These are phyloP conservation scores for Asterella californica DNA, from an alignment of 225 moss, liverwort and hornwort species.

Conservation along the genomic window DNA sequence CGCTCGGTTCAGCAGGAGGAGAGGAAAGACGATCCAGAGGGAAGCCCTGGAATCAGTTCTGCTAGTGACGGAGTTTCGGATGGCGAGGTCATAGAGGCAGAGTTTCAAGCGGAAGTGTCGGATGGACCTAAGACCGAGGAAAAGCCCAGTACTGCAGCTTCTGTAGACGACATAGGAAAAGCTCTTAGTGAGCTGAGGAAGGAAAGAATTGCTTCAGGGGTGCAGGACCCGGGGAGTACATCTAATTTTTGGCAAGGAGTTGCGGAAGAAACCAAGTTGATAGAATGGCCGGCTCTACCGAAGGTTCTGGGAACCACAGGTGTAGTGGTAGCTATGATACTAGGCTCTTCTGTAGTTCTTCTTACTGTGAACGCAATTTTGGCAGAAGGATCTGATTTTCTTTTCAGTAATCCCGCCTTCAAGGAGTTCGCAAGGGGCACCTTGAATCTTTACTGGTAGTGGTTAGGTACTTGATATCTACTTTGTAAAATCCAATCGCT, in stretches of 20 bases:
- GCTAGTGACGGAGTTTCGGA: constrained; percentile 4
- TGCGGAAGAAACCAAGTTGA: constrained; percentile 79
- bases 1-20: constrained; percentile 21
- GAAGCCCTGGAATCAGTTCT: not conserved
- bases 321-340: constrained; percentile 89
- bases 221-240: constrained; percentile 40
- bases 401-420: constrained; percentile 54
- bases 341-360: constrained; percentile 81
- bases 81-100: constrained; percentile 22
- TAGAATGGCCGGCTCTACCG: constrained; percentile 86
- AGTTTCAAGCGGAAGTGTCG: constrained; percentile 9
- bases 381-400: constrained; percentile 75
- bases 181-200: constrained; percentile 57
- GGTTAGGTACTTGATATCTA: not conserved
- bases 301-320: constrained; percentile 90
- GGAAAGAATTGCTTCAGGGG: constrained; percentile 42
- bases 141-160: constrained; percentile 9
- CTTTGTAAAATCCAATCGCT: constrained; percentile 7
- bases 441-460: constrained; percentile 21
- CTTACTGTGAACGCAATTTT: constrained; percentile 86
- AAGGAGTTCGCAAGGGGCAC: constrained; percentile 57
- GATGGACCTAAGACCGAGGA: not conserved
- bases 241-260: constrained; percentile 79
- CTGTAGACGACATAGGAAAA: constrained; percentile 68
- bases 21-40: constrained; percentile 17